A percentile compares a stretch with the other conserved stretches of the same genome.
Conservation (phyloP, 208 protist species). For the Trypanosoma caninum region DNA sequence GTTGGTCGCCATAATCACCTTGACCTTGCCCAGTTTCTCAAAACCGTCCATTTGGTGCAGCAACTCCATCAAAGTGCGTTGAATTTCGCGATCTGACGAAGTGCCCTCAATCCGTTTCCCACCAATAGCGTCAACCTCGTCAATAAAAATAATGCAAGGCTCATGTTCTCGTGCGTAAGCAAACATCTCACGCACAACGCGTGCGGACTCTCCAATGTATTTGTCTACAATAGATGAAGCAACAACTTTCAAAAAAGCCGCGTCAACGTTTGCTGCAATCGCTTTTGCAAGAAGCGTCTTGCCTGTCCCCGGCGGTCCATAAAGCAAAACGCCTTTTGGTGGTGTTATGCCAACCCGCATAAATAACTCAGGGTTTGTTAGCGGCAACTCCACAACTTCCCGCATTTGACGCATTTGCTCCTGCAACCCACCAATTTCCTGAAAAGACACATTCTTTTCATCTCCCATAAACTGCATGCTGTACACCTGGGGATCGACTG, state of each 20-base stretch:
- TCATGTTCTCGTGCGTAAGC: constrained; percentile 96
- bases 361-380: constrained; percentile 99
- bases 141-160: constrained; percentile 99
- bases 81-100: constrained; percentile 98
- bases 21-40: constrained; percentile 97
- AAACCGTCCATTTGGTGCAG: constrained; percentile 99
- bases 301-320: constrained; percentile 97
- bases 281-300: constrained; percentile 98
- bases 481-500: constrained; percentile 99
- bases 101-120: constrained; percentile 98
- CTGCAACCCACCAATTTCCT: constrained; percentile 97
- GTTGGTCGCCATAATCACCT: constrained; percentile 99
- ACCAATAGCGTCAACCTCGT: constrained; percentile 99
- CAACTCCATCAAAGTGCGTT: constrained; percentile 99
- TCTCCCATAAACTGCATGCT: constrained; percentile 98
- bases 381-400: constrained; percentile 99
- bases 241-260: constrained; percentile 98
- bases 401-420: constrained; percentile 99
- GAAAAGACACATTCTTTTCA: constrained; percentile 93
- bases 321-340: constrained; percentile 99
- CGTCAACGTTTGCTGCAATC: constrained; percentile 98
- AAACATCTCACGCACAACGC: constrained; percentile 99
- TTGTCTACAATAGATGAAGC: constrained; percentile 99
- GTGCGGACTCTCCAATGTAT: constrained; percentile 99
- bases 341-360: constrained; percentile 98